A percentile compares a stretch with the other conserved stretches of the same genome.
These are phyloP conservation scores for Colletotrichum cuscutae DNA, from an alignment of 2,329 filamentous ascomycete species.

Conservation along the genomic window DNA sequence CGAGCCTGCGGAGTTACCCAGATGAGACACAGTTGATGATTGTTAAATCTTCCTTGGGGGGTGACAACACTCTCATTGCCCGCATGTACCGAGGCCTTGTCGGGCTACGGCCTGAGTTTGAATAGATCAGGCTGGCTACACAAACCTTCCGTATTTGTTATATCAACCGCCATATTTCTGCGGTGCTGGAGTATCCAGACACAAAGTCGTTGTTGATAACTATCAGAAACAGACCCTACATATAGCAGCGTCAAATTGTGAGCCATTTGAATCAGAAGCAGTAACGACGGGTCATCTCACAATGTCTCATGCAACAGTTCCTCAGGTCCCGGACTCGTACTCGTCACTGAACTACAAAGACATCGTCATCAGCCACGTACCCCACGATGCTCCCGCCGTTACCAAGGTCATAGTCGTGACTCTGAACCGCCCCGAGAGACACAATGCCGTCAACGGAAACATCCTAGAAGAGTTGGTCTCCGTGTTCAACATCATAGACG, in stretches of 20 bases:
- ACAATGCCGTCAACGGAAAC: conserved; percentile 16
- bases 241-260: not conserved
- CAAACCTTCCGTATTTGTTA: too few relatives aligned
- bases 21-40: not conserved
- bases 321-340: not conserved
- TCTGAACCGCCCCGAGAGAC: not conserved
- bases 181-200: too few relatives aligned
- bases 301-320: not conserved
- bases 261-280: not conserved
- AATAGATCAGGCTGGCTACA: too few relatives aligned
- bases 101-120: too few relatives aligned
- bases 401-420: conserved; percentile 13
- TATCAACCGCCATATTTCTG: fast-evolving
- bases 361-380: conserved; percentile 23
- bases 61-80: not conserved
- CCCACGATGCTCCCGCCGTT: not conserved
- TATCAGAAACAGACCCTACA: too few relatives aligned
- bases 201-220: not conserved
- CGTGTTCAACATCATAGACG: not conserved
- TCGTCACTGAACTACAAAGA: conserved; percentile 13
- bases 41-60: not conserved
- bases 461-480: conserved; percentile 25
- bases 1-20: not conserved
- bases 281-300: not conserved
- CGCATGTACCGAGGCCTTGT: too few relatives aligned